Percentiles rank a stretch among this genome's conserved stretches.
phyloP scores from a whole-genome alignment of 2,329 filamentous ascomycete species.

The Fusarium penzigii region DNA sequence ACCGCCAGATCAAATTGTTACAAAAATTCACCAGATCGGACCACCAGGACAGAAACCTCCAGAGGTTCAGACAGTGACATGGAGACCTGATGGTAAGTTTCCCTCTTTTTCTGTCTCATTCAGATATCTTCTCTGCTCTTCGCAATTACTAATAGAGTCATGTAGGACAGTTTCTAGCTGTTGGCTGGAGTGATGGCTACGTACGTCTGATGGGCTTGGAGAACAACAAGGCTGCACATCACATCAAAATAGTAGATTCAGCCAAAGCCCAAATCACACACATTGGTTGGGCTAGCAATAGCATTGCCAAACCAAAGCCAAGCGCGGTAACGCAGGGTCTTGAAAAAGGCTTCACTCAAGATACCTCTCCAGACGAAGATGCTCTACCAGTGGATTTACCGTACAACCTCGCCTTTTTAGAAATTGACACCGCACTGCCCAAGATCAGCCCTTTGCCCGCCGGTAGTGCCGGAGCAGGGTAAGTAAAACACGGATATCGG shows the following conservation, averaged over 20 bases:
- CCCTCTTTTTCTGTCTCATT: neutral
- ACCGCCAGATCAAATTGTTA: slow-evolving; percentile 69
- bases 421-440: slow-evolving; percentile 74
- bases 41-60: slow-evolving; percentile 42
- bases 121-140: neutral
- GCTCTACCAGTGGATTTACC: slow-evolving; percentile 58
- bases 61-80: slow-evolving; percentile 53
- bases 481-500: slow-evolving; percentile 18
- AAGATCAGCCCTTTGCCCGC: slow-evolving; percentile 71
- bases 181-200: slow-evolving; percentile 80
- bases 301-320: slow-evolving; percentile 34
- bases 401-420: slow-evolving; percentile 70
- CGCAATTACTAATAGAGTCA: neutral
- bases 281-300: slow-evolving; percentile 55
- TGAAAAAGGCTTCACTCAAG: slow-evolving; percentile 12
- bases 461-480: slow-evolving; percentile 63
- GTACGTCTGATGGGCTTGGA: slow-evolving; percentile 78
- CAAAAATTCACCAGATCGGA: slow-evolving; percentile 50
- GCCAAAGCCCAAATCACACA: slow-evolving; percentile 47
- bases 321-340: slow-evolving; percentile 10
- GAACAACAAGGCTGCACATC: slow-evolving; percentile 78
- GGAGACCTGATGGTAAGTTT: slow-evolving; percentile 68
- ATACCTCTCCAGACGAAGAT: slow-evolving; percentile 8
- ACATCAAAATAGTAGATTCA: slow-evolving; percentile 57
- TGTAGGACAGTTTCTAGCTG: slow-evolving; percentile 72